Evolutionary conservation across 176 grass and related monocot genomes (phyloP), one percentile per base, ranked within the genome.

Genomic region (Juncus inflexus): DNA sequence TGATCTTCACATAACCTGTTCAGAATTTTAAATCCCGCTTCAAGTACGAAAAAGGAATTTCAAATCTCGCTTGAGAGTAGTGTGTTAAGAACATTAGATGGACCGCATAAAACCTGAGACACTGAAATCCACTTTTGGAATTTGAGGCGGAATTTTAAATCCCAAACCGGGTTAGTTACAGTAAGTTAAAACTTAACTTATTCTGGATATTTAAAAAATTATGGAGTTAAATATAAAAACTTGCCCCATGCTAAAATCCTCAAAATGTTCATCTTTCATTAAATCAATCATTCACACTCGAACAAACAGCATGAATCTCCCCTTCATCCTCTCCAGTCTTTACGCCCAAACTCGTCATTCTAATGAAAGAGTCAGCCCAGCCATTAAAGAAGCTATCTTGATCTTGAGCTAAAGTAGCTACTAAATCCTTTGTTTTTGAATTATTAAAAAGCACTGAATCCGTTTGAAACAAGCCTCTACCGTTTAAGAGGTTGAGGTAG

Each of bases 371-470:
- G 15, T n/a, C 52, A 0, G 77, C 82, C 92, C 92, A 97, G 84
- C 84, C 77, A 35, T 61, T 3, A 62, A 97, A 91, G 77, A 91
- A 97, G 10, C 42, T 73, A 10, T 72, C 79, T 80, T 97, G 87
- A 74, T 66, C 86, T 84, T 66, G 62, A 14, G 87, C 77, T 66
- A 97, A 91, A 9, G 62, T 76, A 7, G 77, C 67, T 45, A 91
- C 82, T 55, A 16, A 61, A 16, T 72, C 74, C 64, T 74, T 68
- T 52, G 92, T 85, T 53, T 80, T 89, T 0, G 74, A 50, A 50
- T 97, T 86, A 56, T 72, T 69, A 64, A 79, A 63, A 36, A 97
- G 87, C 60, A 70, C 85, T 41, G 92, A 81, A 74, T 97, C 92
- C 9, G 92, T 88, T 43, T 71, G 81, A 65, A 97, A 67, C 38